Evolutionary conservation across 2,329 filamentous ascomycete species (phyloP), one percentile per base, ranked within the genome.

Genomic region (Magnaporthiopsis incrustans): DNA sequence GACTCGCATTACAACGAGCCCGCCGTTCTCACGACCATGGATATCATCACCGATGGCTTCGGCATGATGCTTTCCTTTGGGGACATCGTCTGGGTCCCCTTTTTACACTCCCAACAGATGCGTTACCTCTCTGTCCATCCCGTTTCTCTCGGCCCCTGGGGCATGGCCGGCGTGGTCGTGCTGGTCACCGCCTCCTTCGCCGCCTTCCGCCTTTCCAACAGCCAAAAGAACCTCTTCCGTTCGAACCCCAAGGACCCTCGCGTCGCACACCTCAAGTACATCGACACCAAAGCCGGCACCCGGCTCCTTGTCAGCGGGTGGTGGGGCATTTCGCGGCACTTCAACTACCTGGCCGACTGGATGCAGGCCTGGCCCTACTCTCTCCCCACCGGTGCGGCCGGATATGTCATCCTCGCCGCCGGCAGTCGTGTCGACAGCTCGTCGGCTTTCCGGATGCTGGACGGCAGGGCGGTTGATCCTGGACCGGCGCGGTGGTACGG

Each of bases 311-410:
- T 87, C 4, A 89, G 90, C 0, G 94, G 94, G 64, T 98, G 94
- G 94, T 97, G 94, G 94, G 94, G 94, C 58, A 81, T 86, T 27
- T 90, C 93, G 0, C 86, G 94, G 57, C 94, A 98, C 77, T 94
- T 97, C 82, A 98, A 97, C 79, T 97, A 98, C 77, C 78, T 96
- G 1, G 94, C 93, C 63, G 94, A 98, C 78, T 97, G 93, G 93
- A 82, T 95, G 68, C 93, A 96, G 85, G 86, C 89, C 11, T 97
- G 92, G 91, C 87, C 92, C 0, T 97, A 95, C 77, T 91, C 87
- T 68, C 81, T 97, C 58, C 93, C 94, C 1, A 97, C 93, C 0
- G 90, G 91, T 0, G 75, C 96, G 66, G 89, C 92, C 0, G 93
- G 93, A 15, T 97, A 94, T 74, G 79, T 88, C 57, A 87, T 96